Evolutionary conservation across 2,329 filamentous ascomycete genomes (phyloP), one percentile per base, ranked within the genome.

Genomic region (Aureobasidium pullulans): DNA sequence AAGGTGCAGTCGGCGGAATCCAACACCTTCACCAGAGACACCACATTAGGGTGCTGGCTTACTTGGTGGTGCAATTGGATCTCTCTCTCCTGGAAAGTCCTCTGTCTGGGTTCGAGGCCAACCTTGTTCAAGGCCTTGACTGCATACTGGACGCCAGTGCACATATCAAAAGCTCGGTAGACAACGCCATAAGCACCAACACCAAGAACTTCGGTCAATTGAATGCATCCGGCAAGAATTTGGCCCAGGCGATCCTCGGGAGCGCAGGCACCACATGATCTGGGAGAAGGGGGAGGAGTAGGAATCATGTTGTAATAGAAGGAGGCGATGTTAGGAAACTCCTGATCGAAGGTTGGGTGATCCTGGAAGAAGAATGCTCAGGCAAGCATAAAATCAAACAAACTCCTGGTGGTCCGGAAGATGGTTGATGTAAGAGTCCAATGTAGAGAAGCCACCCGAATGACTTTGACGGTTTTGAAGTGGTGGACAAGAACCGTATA

Each of bases 121-220:
- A 87, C 82, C 76, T 96, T 97, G 85, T 90, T 94, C 71, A 99
- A 82, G 62, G 92, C 93, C 81, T 99, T 99, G 71, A 99, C 93
- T 64, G 94, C 94, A 79, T 96, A 99, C 65, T 84, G 86, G 61
- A 85, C 82, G 71, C 88, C 84, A 66, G 86, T 93, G 72, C 87
- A 86, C 71, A 93, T 84, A 76, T 94, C 92, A 75, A 89, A 80
- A 69, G 92, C 92, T 65, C 86, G 85, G 78, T 97, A 97, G 29
- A 99, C 94, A 43, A 96, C 92, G 64, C 94, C 94, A 75, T 99
- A 99, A 60, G 94, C 94, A 67, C 94, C 94, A 53, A 93, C 89
- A 65, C 94, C 94, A 63, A 97, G 82, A 67, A 97, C 89, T 63
- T 85, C 84, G 64, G 86, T 90, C 69, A 97, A 79, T 77, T 93